Base-by-base conservation (phyloP, 78 protist genomes). In the Dictyostelium brefeldianum region DNA sequence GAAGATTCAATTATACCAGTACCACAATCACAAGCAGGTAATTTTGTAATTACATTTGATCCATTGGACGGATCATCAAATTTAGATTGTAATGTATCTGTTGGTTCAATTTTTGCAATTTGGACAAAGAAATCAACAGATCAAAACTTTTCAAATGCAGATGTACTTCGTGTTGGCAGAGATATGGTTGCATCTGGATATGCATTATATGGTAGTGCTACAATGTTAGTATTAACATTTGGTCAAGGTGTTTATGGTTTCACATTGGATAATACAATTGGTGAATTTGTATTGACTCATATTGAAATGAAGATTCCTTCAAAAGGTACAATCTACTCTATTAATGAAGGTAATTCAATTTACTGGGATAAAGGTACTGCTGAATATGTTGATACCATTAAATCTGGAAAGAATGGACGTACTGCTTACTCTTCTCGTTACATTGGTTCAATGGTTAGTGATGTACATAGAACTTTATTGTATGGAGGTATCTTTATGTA, bases 401-500 rank as follows among this genome's bases (percentile, higher is more conserved):
- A 94, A 94, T 29, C 69, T 0, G 57, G 65, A 31, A 89, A 54
- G 1, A 54, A 50, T 50, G 94, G 91, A 57, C 85, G 67, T 22
- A 22, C 82, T 62, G 95, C 92, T 18, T 97, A 92, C 46, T 89
- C 97, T 0, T 43, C 91, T 14, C 90, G 99, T 53, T 98, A 98
- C 83, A 93, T 98, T 12, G 99, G 99, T n/a, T 41, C 83, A 50
- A 97, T 98, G 99, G 99, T 98, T 8, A 97, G 98, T 54, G 99
- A 99, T 59, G 95, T 99, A 18, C 99, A 98, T 96, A 92, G 99
- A 47, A 98, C 99, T 3, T 89, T 98, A 17, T 91, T 98, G 27
- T 97, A 98, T 83, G 99, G 99, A 0, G 99, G 99, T 65, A 90
- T 98, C 75, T 98, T 97, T 83, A 78, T 96, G 96, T 98, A 98